Base-by-base conservation (phyloP, 1,284 basidiomycete genomes). In the Puccinia horiana region DNA sequence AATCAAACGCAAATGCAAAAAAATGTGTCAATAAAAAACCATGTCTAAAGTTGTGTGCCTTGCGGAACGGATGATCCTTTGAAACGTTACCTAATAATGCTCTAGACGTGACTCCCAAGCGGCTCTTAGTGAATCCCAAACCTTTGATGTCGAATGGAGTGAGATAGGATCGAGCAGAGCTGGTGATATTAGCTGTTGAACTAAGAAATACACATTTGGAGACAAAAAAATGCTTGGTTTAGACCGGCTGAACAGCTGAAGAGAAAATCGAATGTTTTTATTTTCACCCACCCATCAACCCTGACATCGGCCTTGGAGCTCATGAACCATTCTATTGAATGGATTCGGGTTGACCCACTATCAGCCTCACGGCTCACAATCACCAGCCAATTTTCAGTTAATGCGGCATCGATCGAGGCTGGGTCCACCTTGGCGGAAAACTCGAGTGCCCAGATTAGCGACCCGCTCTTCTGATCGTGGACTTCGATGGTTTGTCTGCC, bases 381-480 rank as follows among this genome's bases (percentile, higher is more conserved):
- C 3, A 95, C 92, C 77, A 98, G 87, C 96, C 96, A 98, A 87
- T 98, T 98, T 88, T 98, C 96, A 23, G 91, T 90, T 83, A 96
- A 89, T 9, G 89, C 88, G 20, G 61, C 73, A 29, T 69, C 29
- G 74, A 82, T 82, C 1, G 81, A 82, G 49, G 37, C 29, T 40
- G 49, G 32, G 26, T 82, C 74, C 6, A 76, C 74, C 32, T 54
- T 56, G 35, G 18, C 40, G 14, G 63, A 35, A 65, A 82, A 75
- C 37, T 76, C 74, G 52, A 76, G 70, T 11, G 74, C 72, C 81
- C 81, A 82, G 37, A 82, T 54, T 23, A 76, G 49, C 2, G 73
- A 44, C 8, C 74, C 74, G 23, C 32, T 76, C n/a, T 8, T n/a
- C 35, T 82, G 81, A 54, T 82, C 81, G 4, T 37, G 20, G 9